phyloP scores from a whole-genome alignment of 2,329 filamentous ascomycete species.

The Epichloe hybrida region DNA sequence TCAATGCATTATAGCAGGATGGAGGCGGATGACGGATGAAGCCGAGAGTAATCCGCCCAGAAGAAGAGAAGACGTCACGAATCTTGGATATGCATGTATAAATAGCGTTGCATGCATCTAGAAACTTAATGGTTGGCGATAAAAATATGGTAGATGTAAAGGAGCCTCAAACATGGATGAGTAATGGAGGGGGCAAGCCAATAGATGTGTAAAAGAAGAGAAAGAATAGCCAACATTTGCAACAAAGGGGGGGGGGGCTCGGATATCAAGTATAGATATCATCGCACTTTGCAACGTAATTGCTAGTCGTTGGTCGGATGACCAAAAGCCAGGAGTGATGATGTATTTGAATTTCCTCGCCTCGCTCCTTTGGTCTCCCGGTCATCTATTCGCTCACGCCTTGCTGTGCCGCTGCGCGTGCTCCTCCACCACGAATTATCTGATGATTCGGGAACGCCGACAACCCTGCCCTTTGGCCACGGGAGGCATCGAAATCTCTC shows the following conservation, averaged over 20 bases:
- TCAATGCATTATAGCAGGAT: constrained; percentile 8
- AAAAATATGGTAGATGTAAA: neutral
- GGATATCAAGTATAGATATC: too few relatives aligned
- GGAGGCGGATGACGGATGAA: neutral
- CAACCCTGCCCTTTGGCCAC: too few relatives aligned
- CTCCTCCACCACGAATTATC: neutral
- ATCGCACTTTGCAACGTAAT: too few relatives aligned
- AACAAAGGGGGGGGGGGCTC: too few relatives aligned
- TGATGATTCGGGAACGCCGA: neutral
- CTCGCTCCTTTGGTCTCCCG: neutral
- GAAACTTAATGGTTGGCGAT: neutral
- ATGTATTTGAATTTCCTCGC: too few relatives aligned
- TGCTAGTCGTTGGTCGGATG: neutral
- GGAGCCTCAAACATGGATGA: neutral
- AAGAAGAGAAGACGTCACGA: neutral
- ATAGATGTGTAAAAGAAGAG: too few relatives aligned
- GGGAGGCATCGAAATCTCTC: too few relatives aligned
- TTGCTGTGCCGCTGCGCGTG: neutral
- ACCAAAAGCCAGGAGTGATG: neutral
- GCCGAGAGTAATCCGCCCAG: constrained; percentile 1
- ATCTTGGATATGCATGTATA: too few relatives aligned
- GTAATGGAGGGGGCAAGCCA: too few relatives aligned
- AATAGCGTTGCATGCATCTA: neutral
- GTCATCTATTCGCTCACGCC: neutral
- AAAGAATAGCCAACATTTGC: too few relatives aligned